Base-by-base conservation (phyloP, 78 protist genomes). In the Bigelowiella natans region DNA sequence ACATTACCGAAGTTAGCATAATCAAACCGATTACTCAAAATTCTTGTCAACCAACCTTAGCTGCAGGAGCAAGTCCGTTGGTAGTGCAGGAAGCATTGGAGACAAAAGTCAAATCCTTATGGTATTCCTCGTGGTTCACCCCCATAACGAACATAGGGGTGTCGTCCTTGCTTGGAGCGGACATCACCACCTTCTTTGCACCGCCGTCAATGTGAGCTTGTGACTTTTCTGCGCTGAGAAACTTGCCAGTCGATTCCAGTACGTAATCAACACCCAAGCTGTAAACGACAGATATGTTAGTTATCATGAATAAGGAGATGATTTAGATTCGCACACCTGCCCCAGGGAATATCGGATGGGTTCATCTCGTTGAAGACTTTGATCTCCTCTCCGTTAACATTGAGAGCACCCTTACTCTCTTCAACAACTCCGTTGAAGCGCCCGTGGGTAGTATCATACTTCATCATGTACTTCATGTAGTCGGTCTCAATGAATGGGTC, bases 41-140 rank as follows among this genome's bases (percentile, higher is more conserved):
- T n/a, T n/a, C n/a, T n/a, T n/a, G n/a, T n/a, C n/a, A n/a, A n/a
- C n/a, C 18, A 18, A 51, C 82, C 94, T 96, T 96, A 88, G 96
- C 99, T 36, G 98, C 92, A 83, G 99, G 99, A 0, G 99, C 99
- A 28, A 98, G 95, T 95, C 99, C 98, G 98, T 98, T 99, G 97
- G 99, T 98, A 86, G 99, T 99, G 95, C 99, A 98, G 39, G 99
- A 98, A 34, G 99, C 99, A 18, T 51, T 51, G 34, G 82, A 51
- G 82, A 51, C 82, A 11, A 51, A 11, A 11, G 18, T 18, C 82
- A 51, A 28, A 18, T 51, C 82, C 82, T 51, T 51, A 18, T 11
- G 11, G 82, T 51, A 51, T 11, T 11, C 11, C 18, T 29, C 82
- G 91, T 98, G 94, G 95, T 99, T 99, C 85, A 97, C 99, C 90